Conservation (phyloP, 139 green algal genomes). For the Chlorella sp. region DNA sequence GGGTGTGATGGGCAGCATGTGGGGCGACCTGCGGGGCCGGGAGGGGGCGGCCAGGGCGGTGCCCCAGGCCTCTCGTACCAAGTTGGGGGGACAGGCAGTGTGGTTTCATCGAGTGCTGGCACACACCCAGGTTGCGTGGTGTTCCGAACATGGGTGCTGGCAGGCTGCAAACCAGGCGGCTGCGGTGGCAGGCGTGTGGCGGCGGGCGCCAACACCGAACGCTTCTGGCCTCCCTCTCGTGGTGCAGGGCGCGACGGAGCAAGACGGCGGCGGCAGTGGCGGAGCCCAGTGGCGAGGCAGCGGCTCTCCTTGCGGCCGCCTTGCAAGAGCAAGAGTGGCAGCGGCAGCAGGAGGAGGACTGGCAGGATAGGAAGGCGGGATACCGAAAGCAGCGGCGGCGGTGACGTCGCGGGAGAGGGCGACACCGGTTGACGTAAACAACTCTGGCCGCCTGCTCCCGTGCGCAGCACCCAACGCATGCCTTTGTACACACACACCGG, state of each 20-base stretch:
- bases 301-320: neutral
- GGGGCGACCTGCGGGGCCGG: no score
- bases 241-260: neutral
- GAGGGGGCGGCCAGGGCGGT: no score
- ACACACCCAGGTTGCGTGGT: no score
- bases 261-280: neutral
- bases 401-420: no score
- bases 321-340: neutral
- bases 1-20: neutral
- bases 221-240: neutral
- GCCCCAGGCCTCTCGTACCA: no score
- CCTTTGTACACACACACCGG: neutral
- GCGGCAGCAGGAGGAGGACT: neutral
- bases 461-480: neutral
- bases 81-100: no score
- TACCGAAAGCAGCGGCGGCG: constrained; percentile 17
- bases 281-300: neutral
- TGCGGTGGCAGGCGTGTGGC: no score
- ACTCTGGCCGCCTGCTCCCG: neutral
- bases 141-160: no score
- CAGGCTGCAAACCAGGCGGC: no score
- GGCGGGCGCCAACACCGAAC: neutral
- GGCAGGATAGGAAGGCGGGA: neutral
- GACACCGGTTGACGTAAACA: neutral
- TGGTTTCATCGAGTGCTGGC: no score